Conservation (phyloP, 2,329 filamentous ascomycete genomes). For the Sclerotinia spermophila region DNA sequence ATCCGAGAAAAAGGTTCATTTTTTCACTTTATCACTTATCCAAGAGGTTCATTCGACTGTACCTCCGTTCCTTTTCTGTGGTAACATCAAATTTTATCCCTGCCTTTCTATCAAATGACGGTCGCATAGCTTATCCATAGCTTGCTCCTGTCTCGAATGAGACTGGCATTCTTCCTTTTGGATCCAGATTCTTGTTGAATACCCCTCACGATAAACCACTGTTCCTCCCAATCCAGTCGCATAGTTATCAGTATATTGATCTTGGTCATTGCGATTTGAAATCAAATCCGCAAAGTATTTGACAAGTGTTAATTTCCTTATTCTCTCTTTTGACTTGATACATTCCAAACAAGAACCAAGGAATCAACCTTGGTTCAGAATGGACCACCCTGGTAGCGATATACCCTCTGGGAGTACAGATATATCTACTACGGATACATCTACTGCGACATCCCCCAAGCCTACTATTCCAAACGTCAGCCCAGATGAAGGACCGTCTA, state of each 20-base stretch:
- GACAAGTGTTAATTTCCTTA: conserved; percentile 29
- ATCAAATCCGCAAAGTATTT: conserved; percentile 28
- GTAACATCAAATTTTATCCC: neutral
- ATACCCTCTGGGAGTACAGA: conserved; percentile 32
- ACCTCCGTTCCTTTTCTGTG: conserved; percentile 5
- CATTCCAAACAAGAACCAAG: conserved; percentile 14
- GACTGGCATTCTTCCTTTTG: conserved; percentile 1
- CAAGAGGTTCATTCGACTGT: neutral
- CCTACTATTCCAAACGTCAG: conserved; percentile 22
- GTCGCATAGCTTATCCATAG: conserved; percentile 12
- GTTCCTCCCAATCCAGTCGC: conserved; percentile 11
- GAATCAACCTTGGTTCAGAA: conserved; percentile 20
- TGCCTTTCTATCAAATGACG: conserved; percentile 12
- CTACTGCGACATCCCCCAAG: conserved; percentile 20
- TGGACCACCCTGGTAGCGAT: conserved; percentile 32
- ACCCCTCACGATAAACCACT: conserved; percentile 10
- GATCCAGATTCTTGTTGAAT: neutral
- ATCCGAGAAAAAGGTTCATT: conserved; percentile 10
- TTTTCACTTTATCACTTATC: neutral
- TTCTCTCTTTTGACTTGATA: conserved; percentile 25
- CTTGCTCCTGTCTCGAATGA: conserved; percentile 15
- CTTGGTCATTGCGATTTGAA: conserved; percentile 31
- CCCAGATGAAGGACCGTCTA: conserved; percentile 14
- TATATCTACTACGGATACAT: conserved; percentile 29
- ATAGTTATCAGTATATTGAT: conserved; percentile 21